Percentiles rank a stretch among this genome's conserved stretches.
Evolutionary conservation across 176 grass and related monocot genomes (phyloP).

Genomic region (Oryza punctata): DNA sequence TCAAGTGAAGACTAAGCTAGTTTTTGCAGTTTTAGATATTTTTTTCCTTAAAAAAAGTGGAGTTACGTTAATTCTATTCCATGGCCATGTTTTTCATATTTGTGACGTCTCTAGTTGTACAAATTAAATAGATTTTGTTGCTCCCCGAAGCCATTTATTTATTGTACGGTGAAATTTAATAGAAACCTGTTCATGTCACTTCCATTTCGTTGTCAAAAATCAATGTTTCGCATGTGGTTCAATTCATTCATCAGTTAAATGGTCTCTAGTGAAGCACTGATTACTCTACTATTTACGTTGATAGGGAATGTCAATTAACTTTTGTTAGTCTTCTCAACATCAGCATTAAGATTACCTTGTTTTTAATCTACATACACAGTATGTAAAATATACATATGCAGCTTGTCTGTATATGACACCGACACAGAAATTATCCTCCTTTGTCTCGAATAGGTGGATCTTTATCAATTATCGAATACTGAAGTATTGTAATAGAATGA

Average conservation of each 20-base stretch:
- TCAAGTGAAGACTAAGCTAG: background rate
- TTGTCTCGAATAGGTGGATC: background rate
- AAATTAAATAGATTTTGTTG: background rate
- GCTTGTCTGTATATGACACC: background rate
- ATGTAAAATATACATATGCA: background rate
- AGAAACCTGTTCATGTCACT: background rate
- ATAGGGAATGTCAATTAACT: background rate
- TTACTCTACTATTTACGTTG: background rate
- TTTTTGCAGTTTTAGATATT: background rate
- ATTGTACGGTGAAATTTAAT: background rate
- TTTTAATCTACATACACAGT: background rate
- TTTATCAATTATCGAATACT: background rate
- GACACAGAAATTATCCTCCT: background rate
- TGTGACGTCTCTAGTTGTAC: background rate
- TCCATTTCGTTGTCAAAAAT: background rate
- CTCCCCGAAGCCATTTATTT: background rate
- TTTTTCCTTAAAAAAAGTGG: background rate
- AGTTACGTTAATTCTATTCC: background rate
- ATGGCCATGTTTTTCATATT: background rate
- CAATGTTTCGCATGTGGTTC: background rate
- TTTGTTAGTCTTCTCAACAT: background rate
- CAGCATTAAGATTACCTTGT: background rate
- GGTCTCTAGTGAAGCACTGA: background rate
- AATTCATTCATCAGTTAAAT: background rate
- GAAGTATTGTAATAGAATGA: background rate